Evolutionary conservation across 2,329 filamentous ascomycete genomes (phyloP).

Genomic region (Aureobasidium pullulans): DNA sequence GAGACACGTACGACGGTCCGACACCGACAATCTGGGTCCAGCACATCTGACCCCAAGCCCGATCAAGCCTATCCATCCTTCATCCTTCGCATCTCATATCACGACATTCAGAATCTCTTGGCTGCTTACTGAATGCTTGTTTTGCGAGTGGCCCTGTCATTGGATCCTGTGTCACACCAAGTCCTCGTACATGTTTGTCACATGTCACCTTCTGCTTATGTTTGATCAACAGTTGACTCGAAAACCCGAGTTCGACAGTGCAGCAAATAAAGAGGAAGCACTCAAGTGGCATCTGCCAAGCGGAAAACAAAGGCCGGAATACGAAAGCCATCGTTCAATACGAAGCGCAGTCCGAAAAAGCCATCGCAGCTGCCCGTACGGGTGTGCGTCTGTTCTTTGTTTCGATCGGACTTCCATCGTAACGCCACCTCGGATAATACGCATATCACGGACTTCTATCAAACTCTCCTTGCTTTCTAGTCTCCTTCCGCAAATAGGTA

Average conservation of each 20-base stretch:
- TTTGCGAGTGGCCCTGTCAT: not conserved
- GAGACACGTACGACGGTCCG: not conserved
- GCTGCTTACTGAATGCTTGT: not conserved
- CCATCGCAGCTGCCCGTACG: too few species aligned
- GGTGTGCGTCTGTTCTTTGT: too few species aligned
- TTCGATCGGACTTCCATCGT: too few species aligned
- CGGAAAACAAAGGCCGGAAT: not conserved
- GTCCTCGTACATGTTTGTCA: not conserved
- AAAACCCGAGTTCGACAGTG: too few species aligned
- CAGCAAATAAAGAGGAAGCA: not conserved
- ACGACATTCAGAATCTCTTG: not conserved
- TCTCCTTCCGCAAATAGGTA: too few species aligned
- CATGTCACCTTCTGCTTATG: not conserved
- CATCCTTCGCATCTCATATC: too few species aligned
- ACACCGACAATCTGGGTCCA: not conserved
- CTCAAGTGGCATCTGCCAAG: not conserved
- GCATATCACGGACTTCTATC: too few species aligned
- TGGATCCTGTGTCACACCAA: not conserved
- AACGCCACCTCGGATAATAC: too few species aligned
- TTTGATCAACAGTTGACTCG: not conserved
- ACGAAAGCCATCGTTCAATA: not conserved
- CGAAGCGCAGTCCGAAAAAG: too few species aligned
- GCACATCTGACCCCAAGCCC: not conserved
- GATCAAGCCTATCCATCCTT: slow-evolving; percentile 2
- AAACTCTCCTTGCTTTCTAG: too few species aligned